A percentile compares a stretch with the other conserved stretches of the same genome.
phyloP scores from a whole-genome alignment of 441 rosid genomes.

The Aquilaria agallochum region DNA sequence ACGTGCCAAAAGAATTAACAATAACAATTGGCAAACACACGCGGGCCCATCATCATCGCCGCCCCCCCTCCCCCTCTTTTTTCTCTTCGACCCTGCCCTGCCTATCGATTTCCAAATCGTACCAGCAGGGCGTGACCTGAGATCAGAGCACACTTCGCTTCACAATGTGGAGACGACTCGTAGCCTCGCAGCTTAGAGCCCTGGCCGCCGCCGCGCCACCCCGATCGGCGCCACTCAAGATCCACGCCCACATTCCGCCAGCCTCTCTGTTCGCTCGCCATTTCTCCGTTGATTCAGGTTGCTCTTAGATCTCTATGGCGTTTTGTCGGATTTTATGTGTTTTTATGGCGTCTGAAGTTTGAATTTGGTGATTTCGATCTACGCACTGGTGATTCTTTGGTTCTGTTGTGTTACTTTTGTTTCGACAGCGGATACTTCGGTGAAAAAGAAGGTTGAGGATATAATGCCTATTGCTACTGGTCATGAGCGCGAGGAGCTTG shows the following conservation, averaged over 20 bases:
- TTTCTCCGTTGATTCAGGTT: constrained; percentile 62
- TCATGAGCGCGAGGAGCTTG: constrained; percentile 91
- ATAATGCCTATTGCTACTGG: constrained; percentile 94
- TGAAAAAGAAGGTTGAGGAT: constrained; percentile 71
- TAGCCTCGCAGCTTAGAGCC: constrained; percentile 69
- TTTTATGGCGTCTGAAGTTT: neutral
- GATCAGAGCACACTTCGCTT: constrained; percentile 15
- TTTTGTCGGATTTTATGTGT: neutral
- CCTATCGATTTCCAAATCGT: neutral
- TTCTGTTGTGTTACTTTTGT: constrained; percentile 19
- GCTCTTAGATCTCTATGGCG: constrained; percentile 16
- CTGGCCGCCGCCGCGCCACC: constrained; percentile 44
- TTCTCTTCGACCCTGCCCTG: neutral
- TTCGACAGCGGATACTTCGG: constrained; percentile 29
- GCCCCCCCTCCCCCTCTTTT: constrained; percentile 1
- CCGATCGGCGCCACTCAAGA: constrained; percentile 29
- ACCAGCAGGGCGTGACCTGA: constrained; percentile 25
- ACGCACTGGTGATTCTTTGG: neutral
- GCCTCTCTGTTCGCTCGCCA: constrained; percentile 34
- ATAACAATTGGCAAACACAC: neutral
- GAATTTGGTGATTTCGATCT: neutral
- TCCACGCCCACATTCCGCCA: constrained; percentile 28
- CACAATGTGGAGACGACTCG: constrained; percentile 84
- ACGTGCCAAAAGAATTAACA: constrained; percentile 1
- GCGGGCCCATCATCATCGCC: constrained; percentile 5